These are phyloP conservation scores for Pichia sp. DNA, from an alignment of 1,139 yeast species.

Conservation along the genomic window DNA sequence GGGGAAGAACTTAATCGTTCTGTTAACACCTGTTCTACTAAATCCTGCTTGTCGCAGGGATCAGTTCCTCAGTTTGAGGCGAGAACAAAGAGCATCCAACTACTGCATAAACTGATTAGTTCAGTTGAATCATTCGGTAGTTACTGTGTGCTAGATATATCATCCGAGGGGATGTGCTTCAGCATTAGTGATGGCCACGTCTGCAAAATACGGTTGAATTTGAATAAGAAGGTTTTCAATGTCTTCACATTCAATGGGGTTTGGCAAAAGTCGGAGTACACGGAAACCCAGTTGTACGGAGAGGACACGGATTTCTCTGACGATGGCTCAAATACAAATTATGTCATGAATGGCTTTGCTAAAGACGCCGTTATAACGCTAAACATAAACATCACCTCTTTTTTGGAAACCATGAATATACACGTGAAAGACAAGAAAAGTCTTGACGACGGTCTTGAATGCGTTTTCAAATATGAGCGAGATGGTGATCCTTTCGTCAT, in stretches of 20 bases:
- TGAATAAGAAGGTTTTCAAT: conserved; percentile 22
- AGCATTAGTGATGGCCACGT: conserved; percentile 25
- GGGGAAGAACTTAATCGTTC: too few relatives aligned
- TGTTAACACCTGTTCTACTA: too few relatives aligned
- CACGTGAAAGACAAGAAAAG: conserved; percentile 23
- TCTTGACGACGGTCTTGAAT: conserved; percentile 31
- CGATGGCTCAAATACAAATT: conserved; percentile 9
- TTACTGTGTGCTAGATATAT: conserved; percentile 21
- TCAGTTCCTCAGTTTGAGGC: conserved; percentile 19
- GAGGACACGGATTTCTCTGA: conserved; percentile 11
- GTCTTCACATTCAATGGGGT: conserved; percentile 13
- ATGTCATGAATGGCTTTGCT: conserved; percentile 4
- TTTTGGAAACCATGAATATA: conserved; percentile 40
- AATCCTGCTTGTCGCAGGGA: too few relatives aligned
- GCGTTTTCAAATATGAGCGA: conserved; percentile 43
- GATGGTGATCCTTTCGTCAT: conserved; percentile 61
- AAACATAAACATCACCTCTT: conserved; percentile 33
- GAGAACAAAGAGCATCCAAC: conserved; percentile 19
- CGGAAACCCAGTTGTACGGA: conserved; percentile 9
- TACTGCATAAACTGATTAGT: conserved; percentile 21
- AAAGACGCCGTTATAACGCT: conserved; percentile 20
- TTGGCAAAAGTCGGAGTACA: conserved; percentile 11
- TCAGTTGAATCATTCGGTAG: conserved; percentile 25
- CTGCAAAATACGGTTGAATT: conserved; percentile 22
- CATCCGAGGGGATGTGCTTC: conserved; percentile 23